Conservation (phyloP, 2,329 filamentous ascomycete species). For the Ascosphaera acerosa region DNA sequence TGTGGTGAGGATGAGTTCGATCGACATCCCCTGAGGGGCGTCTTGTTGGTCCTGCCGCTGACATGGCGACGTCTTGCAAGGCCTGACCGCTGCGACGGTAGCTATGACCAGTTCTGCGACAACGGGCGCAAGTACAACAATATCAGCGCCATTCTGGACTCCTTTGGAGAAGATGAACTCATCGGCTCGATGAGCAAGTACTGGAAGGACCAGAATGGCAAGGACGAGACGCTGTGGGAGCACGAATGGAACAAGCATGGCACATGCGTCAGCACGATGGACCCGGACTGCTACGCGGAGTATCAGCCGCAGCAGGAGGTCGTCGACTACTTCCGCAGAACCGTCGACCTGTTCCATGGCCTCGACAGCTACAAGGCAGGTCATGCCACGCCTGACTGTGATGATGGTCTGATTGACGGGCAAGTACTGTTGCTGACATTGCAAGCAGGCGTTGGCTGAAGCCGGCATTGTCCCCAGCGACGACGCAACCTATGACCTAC, state of each 20-base stretch:
- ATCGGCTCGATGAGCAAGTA: slow-evolving; percentile 33
- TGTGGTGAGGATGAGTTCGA: slow-evolving; percentile 27
- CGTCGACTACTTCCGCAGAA: slow-evolving; percentile 30
- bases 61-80: slow-evolving; percentile 7
- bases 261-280: slow-evolving; percentile 44
- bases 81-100: slow-evolving; percentile 31
- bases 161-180: slow-evolving; percentile 24
- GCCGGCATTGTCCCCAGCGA: slow-evolving; percentile 29
- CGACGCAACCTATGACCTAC: slow-evolving; percentile 25
- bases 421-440: too few species aligned
- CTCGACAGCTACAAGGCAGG: slow-evolving; percentile 28
- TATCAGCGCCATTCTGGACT: slow-evolving; percentile 28
- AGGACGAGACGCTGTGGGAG: slow-evolving; percentile 36
- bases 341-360: slow-evolving; percentile 29
- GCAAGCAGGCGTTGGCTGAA: slow-evolving; percentile 22
- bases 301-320: slow-evolving; percentile 31
- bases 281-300: slow-evolving; percentile 35
- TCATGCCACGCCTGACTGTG: too few species aligned
- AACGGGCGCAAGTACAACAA: slow-evolving; percentile 28
- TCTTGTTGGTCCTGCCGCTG: slow-evolving; percentile 2
- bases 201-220: slow-evolving; percentile 31
- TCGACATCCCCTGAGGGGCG: too few species aligned
- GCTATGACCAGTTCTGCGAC: slow-evolving; percentile 31
- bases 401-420: too few species aligned
- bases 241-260: slow-evolving; percentile 51